Percentiles rank a stretch among this genome's conserved stretches.
phyloP scores from a whole-genome alignment of 441 rosid species.

The Syzygium malaccense region DNA sequence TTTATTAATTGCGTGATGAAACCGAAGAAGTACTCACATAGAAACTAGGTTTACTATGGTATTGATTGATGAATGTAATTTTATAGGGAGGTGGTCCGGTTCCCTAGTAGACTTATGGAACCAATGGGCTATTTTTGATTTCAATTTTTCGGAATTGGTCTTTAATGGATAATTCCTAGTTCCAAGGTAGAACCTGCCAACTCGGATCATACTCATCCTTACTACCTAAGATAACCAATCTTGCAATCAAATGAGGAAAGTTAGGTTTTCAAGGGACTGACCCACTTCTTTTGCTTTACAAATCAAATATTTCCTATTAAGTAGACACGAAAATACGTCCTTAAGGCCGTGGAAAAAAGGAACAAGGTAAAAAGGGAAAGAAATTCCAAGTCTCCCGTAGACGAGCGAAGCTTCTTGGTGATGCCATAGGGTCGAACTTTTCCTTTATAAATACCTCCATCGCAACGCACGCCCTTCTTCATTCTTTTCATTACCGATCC shows the following conservation, averaged over 20 bases:
- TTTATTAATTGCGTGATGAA: too few species aligned
- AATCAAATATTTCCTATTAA: background rate
- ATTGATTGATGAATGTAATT: too few species aligned
- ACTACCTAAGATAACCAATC: background rate
- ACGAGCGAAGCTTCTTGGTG: background rate
- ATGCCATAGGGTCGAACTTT: background rate
- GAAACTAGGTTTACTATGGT: too few species aligned
- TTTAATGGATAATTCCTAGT: too few species aligned
- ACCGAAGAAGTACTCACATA: too few species aligned
- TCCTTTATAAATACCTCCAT: background rate
- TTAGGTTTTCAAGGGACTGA: background rate
- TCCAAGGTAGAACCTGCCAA: too few species aligned
- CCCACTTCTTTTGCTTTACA: background rate
- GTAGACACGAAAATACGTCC: background rate
- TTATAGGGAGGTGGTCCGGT: too few species aligned
- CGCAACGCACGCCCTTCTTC: background rate
- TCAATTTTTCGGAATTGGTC: too few species aligned
- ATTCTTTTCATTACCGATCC: background rate
- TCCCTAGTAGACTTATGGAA: too few species aligned
- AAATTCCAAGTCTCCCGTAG: background rate
- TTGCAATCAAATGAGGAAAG: background rate
- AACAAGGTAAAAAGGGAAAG: background rate
- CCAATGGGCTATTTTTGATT: too few species aligned
- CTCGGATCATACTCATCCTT: too few species aligned
- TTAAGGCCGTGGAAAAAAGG: background rate